These are phyloP conservation scores for Plasmodium ovale DNA, from an alignment of 169 alveolate genomes.

Conservation along the genomic window DNA sequence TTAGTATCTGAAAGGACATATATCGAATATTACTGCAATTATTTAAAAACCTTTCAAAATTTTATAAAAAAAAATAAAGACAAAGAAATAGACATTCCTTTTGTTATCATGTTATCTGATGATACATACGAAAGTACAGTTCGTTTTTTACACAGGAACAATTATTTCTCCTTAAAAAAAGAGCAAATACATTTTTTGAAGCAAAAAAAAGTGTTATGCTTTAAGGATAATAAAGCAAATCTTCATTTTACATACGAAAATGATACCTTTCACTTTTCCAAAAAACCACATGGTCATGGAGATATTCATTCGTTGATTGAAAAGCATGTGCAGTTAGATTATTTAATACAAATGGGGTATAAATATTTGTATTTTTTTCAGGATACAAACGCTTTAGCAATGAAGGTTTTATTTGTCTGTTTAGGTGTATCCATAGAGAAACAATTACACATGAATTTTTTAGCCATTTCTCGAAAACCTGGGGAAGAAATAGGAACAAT, in stretches of 20 bases:
- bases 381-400: constrained; percentile 93
- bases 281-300: constrained; percentile 96
- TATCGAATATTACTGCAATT: constrained; percentile 88
- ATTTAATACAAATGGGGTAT: constrained; percentile 87
- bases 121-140: constrained; percentile 92
- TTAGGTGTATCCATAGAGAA: constrained; percentile 89
- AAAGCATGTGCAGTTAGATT: constrained; percentile 82
- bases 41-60: constrained; percentile 85
- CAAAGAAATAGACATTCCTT: constrained; percentile 81
- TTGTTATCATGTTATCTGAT: constrained; percentile 94
- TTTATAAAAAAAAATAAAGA: constrained; percentile 80
- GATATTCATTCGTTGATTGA: constrained; percentile 92
- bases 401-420: constrained; percentile 88
- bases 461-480: constrained; percentile 92
- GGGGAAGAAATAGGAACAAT: constrained; percentile 93
- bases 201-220: constrained; percentile 93
- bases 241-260: constrained; percentile 84
- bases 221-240: constrained; percentile 90
- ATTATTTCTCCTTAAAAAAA: constrained; percentile 86
- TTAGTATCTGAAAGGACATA: constrained; percentile 84
- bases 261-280: constrained; percentile 83
- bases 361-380: constrained; percentile 91
- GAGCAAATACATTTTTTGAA: constrained; percentile 89
- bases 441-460: constrained; percentile 88
- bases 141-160: constrained; percentile 82